phyloP scores from a whole-genome alignment of 306 rosid genomes.

The Vigna nakashimae region DNA sequence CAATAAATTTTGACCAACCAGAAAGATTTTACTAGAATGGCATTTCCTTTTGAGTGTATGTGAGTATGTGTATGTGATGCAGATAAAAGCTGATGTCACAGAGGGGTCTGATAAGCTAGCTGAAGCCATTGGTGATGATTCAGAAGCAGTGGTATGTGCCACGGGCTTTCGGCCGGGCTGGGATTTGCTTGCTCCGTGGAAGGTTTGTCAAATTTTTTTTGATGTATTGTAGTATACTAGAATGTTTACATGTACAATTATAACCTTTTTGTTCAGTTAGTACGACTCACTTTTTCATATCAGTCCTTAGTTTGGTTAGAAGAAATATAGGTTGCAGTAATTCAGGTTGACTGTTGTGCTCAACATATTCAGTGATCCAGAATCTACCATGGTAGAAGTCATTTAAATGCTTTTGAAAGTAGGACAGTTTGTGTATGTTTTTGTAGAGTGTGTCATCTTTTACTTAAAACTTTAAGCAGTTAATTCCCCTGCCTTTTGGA shows the following conservation, averaged over 20 bases:
- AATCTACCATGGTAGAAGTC: background rate
- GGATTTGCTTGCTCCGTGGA: constrained; percentile 97
- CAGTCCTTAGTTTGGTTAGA: constrained; percentile 27
- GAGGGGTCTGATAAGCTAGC: constrained; percentile 86
- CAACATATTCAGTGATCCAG: constrained; percentile 7
- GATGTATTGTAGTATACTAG: background rate
- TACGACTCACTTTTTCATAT: constrained; percentile 26
- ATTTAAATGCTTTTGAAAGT: constrained; percentile 5
- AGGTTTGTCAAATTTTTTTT: constrained; percentile 57
- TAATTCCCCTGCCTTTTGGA: constrained; percentile 8
- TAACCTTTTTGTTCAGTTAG: background rate
- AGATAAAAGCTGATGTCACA: constrained; percentile 98
- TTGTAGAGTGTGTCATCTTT: background rate
- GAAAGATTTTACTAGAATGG: no score
- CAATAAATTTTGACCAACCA: no score
- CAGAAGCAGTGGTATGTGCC: constrained; percentile 91
- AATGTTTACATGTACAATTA: background rate
- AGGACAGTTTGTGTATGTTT: background rate
- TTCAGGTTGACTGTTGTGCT: constrained; percentile 12
- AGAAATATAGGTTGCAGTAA: constrained; percentile 10
- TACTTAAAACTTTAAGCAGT: background rate
- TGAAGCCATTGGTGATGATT: constrained; percentile 77
- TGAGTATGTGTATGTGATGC: constrained; percentile 59
- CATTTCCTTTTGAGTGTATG: background rate
- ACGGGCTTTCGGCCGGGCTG: constrained; percentile 89